Evolutionary conservation across 768 basidiomycete genomes (phyloP), one percentile per base, ranked within the genome.

Genomic region (Myochromella boudieri): DNA sequence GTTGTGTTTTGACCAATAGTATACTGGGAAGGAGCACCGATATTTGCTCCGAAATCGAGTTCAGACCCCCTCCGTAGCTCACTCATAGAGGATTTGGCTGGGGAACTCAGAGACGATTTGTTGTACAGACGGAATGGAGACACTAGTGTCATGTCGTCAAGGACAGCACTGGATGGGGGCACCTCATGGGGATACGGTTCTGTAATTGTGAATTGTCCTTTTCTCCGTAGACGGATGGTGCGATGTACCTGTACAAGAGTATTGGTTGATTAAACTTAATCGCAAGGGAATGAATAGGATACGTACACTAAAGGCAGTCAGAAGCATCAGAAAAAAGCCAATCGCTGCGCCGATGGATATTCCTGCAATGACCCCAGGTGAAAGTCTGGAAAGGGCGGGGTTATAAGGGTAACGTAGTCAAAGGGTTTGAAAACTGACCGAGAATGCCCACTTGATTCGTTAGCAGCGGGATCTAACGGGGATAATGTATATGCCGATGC

Each of bases 401-500:
- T n/a, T n/a, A n/a, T n/a, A n/a, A n/a, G n/a, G n/a, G n/a, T n/a
- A n/a, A n/a, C n/a, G n/a, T n/a, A n/a, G n/a, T n/a, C n/a, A n/a
- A n/a, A n/a, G n/a, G n/a, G n/a, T n/a, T n/a, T n/a, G n/a, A n/a
- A n/a, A n/a, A n/a, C n/a, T n/a, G n/a, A n/a, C n/a, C n/a, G n/a
- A n/a, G n/a, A n/a, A n/a, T n/a, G n/a, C n/a, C n/a, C n/a, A n/a
- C n/a, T n/a, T n/a, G n/a, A n/a, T n/a, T n/a, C n/a, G n/a, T n/a
- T n/a, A n/a, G n/a, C n/a, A n/a, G n/a, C n/a, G n/a, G n/a, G n/a
- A n/a, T n/a, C n/a, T n/a, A n/a, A n/a, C n/a, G n/a, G n/a, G n/a
- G n/a, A n/a, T n/a, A n/a, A n/a, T n/a, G n/a, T 45, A 32, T 45
- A 40, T 8, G 45, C 38, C 17, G 5, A n/a, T 10, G 72, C 72